A percentile compares a stretch with the other conserved stretches of the same genome.
Conservation (phyloP, 345 rosid genomes). For the Boechera stricta region DNA sequence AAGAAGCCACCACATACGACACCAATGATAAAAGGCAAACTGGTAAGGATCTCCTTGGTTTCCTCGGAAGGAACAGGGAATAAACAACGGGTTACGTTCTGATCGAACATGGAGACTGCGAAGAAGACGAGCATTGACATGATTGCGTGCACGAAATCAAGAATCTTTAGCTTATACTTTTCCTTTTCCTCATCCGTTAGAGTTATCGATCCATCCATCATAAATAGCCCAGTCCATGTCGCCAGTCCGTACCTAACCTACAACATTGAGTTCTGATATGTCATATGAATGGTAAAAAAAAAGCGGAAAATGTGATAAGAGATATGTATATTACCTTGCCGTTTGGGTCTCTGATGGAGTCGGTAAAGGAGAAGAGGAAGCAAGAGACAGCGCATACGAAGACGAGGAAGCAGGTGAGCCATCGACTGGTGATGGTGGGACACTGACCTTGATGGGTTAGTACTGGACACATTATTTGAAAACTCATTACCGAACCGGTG, state of each 20-base stretch:
- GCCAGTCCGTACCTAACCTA: conserved; percentile 68
- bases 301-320: background rate
- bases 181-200: conserved; percentile 50
- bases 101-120: conserved; percentile 66
- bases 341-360: conserved; percentile 60
- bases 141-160: conserved; percentile 71
- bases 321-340: conserved; percentile 56
- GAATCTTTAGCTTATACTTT: conserved; percentile 52
- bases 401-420: conserved; percentile 53
- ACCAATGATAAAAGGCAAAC: conserved; percentile 59
- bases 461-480: conserved; percentile 71
- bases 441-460: conserved; percentile 74
- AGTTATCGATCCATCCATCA: conserved; percentile 54
- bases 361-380: conserved; percentile 66
- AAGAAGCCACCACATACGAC: conserved; percentile 58
- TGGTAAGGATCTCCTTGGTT: conserved; percentile 47
- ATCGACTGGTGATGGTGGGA: conserved; percentile 46
- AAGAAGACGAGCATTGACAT: conserved; percentile 63
- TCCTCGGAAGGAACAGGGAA: conserved; percentile 58
- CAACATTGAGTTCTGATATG: background rate
- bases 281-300: background rate
- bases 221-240: conserved; percentile 61
- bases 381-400: conserved; percentile 54
- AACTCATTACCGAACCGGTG: conserved; percentile 71
- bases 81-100: conserved; percentile 66